Base-by-base conservation (phyloP, 441 rosid species). In the Pelargonium cotyledonis region DNA sequence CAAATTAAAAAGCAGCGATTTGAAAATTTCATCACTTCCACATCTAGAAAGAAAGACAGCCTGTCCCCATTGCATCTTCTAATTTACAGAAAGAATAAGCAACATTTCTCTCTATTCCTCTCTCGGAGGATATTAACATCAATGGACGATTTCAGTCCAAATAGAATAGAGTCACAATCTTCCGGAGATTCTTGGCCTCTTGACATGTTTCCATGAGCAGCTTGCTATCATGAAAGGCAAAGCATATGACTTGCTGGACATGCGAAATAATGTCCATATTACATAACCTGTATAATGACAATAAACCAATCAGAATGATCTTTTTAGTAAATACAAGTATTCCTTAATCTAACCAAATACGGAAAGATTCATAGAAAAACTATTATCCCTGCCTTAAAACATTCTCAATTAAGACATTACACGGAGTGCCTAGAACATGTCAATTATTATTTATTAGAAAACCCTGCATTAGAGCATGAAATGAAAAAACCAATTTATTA, bases 181-280 rank as follows among this genome's bases (percentile, higher is more conserved):
- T 94, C 75, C 96, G 77, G 23, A 94, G 86, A 63, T 80, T 89
- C 80, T 91, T 91, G 15, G 99, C 99, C 82, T 94, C 99, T 80
- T 88, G 96, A 71, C 99, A 94, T 43, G 96, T 94, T 73, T 94
- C 98, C 97, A 94, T 88, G 5, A 94, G 88, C 80, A 94, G 75
- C 80, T 75, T 85, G 86, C 98, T 94, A 69, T 94, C 97, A 65
- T 94, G 98, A 80, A 94, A 94, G 0, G 96, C 98, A 26, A 94
- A 91, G 85, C 97, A 94, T 40, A 91, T 94, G 5, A 91, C 95
- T 82, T 94, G 97, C 72, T 94, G 98, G 77, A 91, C 97, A 14
- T 94, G 95, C 35, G 95, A 91, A 69, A 91, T 89, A 69, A 91
- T 94, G 81, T 89, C 95, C 98, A 84, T 88, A 67, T 94, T 91